These are phyloP conservation scores for Asterionellopsis glacialis DNA, from an alignment of 108 stramenopile genomes.

Conservation along the genomic window DNA sequence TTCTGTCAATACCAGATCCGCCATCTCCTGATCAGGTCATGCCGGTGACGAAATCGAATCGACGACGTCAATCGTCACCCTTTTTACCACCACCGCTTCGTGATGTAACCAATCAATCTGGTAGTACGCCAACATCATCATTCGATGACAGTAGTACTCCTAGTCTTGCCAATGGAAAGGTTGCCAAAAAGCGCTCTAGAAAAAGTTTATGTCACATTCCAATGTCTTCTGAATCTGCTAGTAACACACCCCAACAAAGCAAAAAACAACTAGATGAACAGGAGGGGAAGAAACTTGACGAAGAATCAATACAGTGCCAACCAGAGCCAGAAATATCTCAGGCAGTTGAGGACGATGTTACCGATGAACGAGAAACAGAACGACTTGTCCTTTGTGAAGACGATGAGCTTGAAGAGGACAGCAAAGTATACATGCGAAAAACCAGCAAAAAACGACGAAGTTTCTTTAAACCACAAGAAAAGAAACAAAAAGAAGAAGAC, in stretches of 20 bases:
- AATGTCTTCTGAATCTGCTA: constrained; percentile 2
- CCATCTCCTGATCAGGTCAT: constrained; percentile 13
- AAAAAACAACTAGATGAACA: background rate
- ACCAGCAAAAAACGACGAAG: no score
- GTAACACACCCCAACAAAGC: background rate
- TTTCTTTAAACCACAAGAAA: no score
- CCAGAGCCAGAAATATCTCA: background rate
- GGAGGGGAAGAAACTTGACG: constrained; percentile 7
- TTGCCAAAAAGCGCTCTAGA: no score
- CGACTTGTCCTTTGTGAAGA: no score
- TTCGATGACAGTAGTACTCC: no score
- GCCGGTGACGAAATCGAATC: background rate
- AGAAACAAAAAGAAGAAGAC: no score
- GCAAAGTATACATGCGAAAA: no score
- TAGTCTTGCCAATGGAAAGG: no score
- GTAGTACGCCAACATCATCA: no score
- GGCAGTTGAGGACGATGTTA: no score
- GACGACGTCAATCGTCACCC: constrained; percentile 20
- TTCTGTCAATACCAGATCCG: constrained; percentile 32
- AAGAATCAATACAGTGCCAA: constrained; percentile 23
- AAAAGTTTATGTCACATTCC: background rate
- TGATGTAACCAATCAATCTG: constrained; percentile 6
- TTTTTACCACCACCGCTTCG: constrained; percentile 6
- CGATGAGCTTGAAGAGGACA: no score
- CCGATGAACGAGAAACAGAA: no score